These are phyloP conservation scores for Aspergillus carbonarius DNA, from an alignment of 2,329 filamentous ascomycete genomes.

Conservation along the genomic window DNA sequence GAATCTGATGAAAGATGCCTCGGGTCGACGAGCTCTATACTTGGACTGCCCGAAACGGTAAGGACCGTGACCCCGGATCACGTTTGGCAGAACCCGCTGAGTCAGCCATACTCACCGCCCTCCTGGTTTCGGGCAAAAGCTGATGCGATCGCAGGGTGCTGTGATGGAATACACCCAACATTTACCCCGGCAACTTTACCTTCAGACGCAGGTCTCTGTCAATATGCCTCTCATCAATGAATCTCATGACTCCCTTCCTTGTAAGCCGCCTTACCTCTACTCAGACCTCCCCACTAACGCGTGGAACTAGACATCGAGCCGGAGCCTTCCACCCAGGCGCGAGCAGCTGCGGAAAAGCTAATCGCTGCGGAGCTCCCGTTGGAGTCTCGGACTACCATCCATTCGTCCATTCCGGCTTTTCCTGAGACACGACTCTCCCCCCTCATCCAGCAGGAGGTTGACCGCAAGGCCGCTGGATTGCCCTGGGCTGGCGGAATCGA, in stretches of 20 bases:
- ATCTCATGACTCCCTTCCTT: constrained; percentile 77
- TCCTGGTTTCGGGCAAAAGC: not conserved
- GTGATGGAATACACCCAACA: not conserved
- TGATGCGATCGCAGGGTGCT: not conserved
- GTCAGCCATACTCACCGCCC: not conserved
- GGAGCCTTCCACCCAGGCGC: constrained; percentile 61
- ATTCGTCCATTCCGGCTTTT: constrained; percentile 59
- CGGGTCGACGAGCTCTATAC: not conserved
- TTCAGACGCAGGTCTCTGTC: not conserved
- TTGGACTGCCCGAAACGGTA: not conserved
- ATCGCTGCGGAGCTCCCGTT: constrained; percentile 65
- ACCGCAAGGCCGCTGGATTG: constrained; percentile 62
- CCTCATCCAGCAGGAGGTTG: constrained; percentile 66
- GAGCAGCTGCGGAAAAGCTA: constrained; percentile 66
- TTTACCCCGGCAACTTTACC: not conserved
- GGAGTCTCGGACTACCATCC: constrained; percentile 50
- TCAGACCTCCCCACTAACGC: constrained; percentile 5
- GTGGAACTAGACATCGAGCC: constrained; percentile 70
- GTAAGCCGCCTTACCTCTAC: constrained; percentile 52
- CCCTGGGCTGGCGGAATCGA: constrained; percentile 67
- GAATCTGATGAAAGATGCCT: not conserved
- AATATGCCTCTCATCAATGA: constrained; percentile 67
- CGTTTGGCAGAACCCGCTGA: not conserved
- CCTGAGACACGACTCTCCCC: constrained; percentile 61
- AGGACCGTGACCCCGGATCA: not conserved